A percentile compares a stretch with the other conserved stretches of the same genome.
phyloP scores from a whole-genome alignment of 768 basidiomycete species.

The Amanita fuliginea region DNA sequence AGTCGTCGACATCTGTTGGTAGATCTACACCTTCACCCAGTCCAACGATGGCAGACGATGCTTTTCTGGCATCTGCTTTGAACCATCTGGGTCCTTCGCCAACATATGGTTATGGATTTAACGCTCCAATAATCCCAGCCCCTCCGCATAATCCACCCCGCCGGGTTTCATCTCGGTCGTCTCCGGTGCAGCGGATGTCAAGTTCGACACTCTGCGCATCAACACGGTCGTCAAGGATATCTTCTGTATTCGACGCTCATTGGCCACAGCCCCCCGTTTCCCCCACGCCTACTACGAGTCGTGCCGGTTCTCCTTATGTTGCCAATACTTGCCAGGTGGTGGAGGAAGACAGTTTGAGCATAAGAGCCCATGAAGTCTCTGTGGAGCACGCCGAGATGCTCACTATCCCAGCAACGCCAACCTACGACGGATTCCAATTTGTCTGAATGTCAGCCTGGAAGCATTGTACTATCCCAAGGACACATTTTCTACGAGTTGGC shows the following conservation, averaged over 20 bases:
- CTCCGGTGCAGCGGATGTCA: background rate
- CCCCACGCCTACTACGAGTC: background rate
- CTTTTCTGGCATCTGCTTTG: constrained; percentile 31
- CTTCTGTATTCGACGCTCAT: constrained; percentile 4
- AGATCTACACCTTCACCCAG: background rate
- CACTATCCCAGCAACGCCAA: background rate
- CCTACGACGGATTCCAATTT: background rate
- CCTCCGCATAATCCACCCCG: background rate
- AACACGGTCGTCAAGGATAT: background rate
- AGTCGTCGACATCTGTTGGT: constrained; percentile 1
- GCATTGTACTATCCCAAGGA: background rate
- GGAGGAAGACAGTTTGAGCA: background rate
- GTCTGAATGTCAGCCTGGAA: background rate
- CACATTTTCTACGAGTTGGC: background rate
- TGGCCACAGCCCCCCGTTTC: constrained; percentile 4
- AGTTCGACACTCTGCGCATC: background rate
- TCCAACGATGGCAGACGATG: constrained; percentile 20
- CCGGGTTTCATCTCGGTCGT: background rate
- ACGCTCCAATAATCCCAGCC: constrained; percentile 13
- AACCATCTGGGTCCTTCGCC: constrained; percentile 32
- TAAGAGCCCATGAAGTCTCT: background rate
- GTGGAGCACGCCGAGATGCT: background rate
- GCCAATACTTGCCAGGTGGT: background rate
- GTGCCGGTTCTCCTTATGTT: background rate
- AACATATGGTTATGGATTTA: constrained; percentile 30